Evolutionary conservation across 345 rosid species (phyloP).

Genomic region (Anastatica hierochuntica): DNA sequence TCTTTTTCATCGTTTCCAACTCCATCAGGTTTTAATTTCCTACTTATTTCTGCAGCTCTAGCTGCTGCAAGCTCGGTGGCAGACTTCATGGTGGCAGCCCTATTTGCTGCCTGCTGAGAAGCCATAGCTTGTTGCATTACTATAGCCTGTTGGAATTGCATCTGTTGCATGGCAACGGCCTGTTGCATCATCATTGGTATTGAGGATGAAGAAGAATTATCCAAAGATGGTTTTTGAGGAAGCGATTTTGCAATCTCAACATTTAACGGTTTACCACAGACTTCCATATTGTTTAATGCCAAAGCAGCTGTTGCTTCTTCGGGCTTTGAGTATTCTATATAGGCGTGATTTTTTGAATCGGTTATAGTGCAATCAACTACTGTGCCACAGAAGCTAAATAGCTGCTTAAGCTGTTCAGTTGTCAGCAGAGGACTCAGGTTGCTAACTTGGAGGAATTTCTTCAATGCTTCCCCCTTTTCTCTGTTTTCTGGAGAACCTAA

Average conservation of each 20-base stretch:
- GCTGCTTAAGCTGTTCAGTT: constrained; percentile 82
- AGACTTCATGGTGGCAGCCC: constrained; percentile 93
- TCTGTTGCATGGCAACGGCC: constrained; percentile 97
- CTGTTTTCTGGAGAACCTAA: constrained; percentile 53
- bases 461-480: constrained; percentile 51
- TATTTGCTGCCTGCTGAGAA: constrained; percentile 96
- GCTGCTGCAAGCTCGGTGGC: constrained; percentile 97
- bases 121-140: constrained; percentile 92
- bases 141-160: constrained; percentile 97
- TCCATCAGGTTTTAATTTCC: constrained; percentile 81
- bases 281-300: constrained; percentile 88
- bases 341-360: constrained; percentile 86
- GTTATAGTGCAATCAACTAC: constrained; percentile 76
- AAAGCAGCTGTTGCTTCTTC: constrained; percentile 91
- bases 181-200: constrained; percentile 99
- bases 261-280: constrained; percentile 82
- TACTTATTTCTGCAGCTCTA: constrained; percentile 95
- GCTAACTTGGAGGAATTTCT: constrained; percentile 91
- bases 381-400: constrained; percentile 83
- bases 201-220: constrained; percentile 60
- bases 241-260: constrained; percentile 95
- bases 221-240: constrained; percentile 58
- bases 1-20: constrained; percentile 49
- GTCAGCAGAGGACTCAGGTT: constrained; percentile 90
- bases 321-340: constrained; percentile 74